Evolutionary conservation across 805 yeast species (phyloP).

Genomic region (Pichia deserticola): DNA sequence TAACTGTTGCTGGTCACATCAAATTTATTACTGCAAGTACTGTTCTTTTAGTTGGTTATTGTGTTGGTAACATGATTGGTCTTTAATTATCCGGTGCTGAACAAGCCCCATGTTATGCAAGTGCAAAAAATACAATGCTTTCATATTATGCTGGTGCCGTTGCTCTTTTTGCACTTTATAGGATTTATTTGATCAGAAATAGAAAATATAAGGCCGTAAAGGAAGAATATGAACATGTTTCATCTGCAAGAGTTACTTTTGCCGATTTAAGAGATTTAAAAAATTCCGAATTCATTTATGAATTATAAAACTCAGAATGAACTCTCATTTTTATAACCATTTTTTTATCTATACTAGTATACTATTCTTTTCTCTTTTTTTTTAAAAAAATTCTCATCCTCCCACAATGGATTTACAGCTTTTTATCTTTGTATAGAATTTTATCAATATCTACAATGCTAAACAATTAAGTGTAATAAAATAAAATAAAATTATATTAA

Average conservation of each 20-base stretch:
- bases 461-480: no score
- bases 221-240: slow-evolving; percentile 7
- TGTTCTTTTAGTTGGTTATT: slow-evolving; percentile 39
- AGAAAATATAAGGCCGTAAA: slow-evolving; percentile 2
- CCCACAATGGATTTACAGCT: no score
- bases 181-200: slow-evolving; percentile 7
- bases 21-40: slow-evolving; percentile 45
- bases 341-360: background rate
- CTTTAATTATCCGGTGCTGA: slow-evolving; percentile 41
- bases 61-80: slow-evolving; percentile 49
- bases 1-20: slow-evolving; percentile 58
- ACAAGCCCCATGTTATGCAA: slow-evolving; percentile 33
- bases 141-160: slow-evolving; percentile 8
- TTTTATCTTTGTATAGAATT: no score
- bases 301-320: background rate
- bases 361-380: background rate
- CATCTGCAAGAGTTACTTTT: slow-evolving; percentile 11
- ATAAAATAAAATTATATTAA: no score
- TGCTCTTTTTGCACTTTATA: slow-evolving; percentile 1
- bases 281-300: slow-evolving; percentile 4
- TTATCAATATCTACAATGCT: no score
- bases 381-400: no score
- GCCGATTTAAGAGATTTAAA: slow-evolving; percentile 9
- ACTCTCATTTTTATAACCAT: background rate
- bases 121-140: slow-evolving; percentile 14